Evolutionary conservation across 768 basidiomycete genomes (phyloP), one percentile per base, ranked within the genome.

Genomic region (Podaxis carcinomalis): DNA sequence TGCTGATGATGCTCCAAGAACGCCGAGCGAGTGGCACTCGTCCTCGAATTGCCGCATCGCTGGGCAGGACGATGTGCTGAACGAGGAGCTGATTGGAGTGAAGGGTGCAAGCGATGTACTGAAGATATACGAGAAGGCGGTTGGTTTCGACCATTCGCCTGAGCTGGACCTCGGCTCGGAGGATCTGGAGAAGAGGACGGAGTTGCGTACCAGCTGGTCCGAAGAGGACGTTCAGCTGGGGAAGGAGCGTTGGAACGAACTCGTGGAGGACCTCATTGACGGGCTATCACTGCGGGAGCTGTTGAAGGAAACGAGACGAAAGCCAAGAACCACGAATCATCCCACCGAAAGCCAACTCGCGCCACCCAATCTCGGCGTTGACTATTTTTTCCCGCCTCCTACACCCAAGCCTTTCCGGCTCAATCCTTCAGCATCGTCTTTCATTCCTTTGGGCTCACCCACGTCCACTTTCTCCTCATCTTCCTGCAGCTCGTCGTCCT

Each of bases 331-430:
- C 21, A 39, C 5, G 56, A 44, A 23, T 7, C 9, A 36, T 14
- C 10, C 28, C 36, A 5, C 10, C 42, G 51, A 39, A 27, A 37
- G 16, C 2, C 52, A 40, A 32, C 25, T 11, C n/a, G 46, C 35
- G 35, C 7, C 39, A 21, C 46, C 47, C 32, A 46, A 27, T 23
- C n/a, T 14, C n/a, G 21, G 6, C 28, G 42, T 79, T 42, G 74
- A 77, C 47, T 83, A 80, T 1, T 71, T 76, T 53, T 75, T 78
- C 5, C 74, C 74, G 62, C 83, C 83, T n/a, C 75, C 77, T n/a
- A 84, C 83, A 7, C 83, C 83, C 11, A 78, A 78, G 42, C 44
- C 52, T 47, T 61, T 61, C 60, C 73, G 74, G 2, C 74, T 82
- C 28, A 81, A 79, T 55, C 79, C 77, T 5, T 70, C 73, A 5